Percentiles rank a stretch among this genome's conserved stretches.
Conservation (phyloP, 2,329 filamentous ascomycete genomes). For the Aulographum hederae region DNA sequence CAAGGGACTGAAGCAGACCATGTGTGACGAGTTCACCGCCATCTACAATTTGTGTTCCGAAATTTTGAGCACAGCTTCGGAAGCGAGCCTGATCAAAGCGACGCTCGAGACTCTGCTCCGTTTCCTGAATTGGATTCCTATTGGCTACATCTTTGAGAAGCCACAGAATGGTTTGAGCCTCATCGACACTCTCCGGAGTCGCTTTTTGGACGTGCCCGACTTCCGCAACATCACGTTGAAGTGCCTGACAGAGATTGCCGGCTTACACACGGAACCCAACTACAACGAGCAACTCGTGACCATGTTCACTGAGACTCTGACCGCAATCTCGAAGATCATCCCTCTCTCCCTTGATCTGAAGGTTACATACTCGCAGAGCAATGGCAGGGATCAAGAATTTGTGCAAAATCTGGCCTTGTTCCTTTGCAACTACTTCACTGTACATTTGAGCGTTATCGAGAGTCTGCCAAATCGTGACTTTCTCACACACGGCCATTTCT, state of each 20-base stretch:
- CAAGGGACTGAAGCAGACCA: conserved; percentile 89
- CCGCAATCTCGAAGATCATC: conserved; percentile 83
- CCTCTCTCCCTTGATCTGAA: conserved; percentile 81
- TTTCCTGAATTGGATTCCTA: conserved; percentile 97
- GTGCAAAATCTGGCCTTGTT: conserved; percentile 94
- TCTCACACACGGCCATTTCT: conserved; percentile 90
- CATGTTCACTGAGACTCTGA: conserved; percentile 96
- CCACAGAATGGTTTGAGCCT: conserved; percentile 40
- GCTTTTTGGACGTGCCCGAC: conserved; percentile 83
- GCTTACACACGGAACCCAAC: conserved; percentile 67
- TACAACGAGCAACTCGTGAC: conserved; percentile 93
- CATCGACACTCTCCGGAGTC: conserved; percentile 81
- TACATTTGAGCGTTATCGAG: conserved; percentile 83
- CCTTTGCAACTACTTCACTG: conserved; percentile 90
- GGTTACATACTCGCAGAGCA: conserved; percentile 77
- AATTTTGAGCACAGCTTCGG: conserved; percentile 76
- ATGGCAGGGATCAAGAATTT: conserved; percentile 88
- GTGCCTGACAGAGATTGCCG: conserved; percentile 91
- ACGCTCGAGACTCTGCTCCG: conserved; percentile 88
- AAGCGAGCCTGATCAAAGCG: conserved; percentile 81
- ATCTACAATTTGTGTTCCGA: conserved; percentile 97
- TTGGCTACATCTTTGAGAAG: conserved; percentile 98
- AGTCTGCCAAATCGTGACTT: conserved; percentile 90
- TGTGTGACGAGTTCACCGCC: conserved; percentile 96
- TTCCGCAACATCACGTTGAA: conserved; percentile 96